Percentiles rank a stretch among this genome's conserved stretches.
These are phyloP conservation scores for Beauveria bassiana DNA, from an alignment of 2,329 filamentous ascomycete species.

Conservation along the genomic window DNA sequence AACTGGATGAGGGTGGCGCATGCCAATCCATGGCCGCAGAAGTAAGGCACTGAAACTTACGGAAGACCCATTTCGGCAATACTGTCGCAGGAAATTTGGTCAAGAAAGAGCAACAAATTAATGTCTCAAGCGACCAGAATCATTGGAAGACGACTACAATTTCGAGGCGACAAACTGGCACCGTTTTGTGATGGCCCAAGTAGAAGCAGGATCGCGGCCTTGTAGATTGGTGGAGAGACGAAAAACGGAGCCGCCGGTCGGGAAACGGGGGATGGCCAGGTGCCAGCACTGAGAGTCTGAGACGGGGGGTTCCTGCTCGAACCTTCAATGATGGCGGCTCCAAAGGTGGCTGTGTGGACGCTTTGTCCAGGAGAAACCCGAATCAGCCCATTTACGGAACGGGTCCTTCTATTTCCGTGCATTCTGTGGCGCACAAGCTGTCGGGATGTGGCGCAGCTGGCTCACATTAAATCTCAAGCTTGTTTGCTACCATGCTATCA, in stretches of 20 bases:
- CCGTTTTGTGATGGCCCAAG: slow-evolving; percentile 5
- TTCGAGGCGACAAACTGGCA: background rate
- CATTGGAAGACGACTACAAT: background rate
- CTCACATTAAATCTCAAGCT: background rate
- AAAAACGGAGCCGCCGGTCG: slow-evolving; percentile 11
- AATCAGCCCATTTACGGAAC: background rate
- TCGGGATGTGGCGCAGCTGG: slow-evolving; percentile 3
- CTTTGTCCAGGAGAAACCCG: background rate
- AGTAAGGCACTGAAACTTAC: slow-evolving; percentile 30
- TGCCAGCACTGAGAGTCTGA: background rate
- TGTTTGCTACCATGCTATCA: no score
- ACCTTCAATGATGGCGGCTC: background rate
- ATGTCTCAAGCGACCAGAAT: slow-evolving; percentile 7
- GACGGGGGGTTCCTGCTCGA: background rate
- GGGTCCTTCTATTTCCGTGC: background rate
- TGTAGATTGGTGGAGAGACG: slow-evolving; percentile 11
- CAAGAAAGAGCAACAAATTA: slow-evolving; percentile 2
- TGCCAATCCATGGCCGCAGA: background rate
- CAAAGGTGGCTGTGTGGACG: background rate
- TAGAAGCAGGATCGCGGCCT: slow-evolving; percentile 3
- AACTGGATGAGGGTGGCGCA: background rate
- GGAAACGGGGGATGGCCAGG: slow-evolving; percentile 2
- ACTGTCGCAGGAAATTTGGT: background rate
- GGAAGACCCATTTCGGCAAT: slow-evolving; percentile 36
- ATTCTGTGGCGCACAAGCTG: background rate